Evolutionary conservation across 1,284 basidiomycete genomes (phyloP).

Genomic region (Coriolopsis trogii): DNA sequence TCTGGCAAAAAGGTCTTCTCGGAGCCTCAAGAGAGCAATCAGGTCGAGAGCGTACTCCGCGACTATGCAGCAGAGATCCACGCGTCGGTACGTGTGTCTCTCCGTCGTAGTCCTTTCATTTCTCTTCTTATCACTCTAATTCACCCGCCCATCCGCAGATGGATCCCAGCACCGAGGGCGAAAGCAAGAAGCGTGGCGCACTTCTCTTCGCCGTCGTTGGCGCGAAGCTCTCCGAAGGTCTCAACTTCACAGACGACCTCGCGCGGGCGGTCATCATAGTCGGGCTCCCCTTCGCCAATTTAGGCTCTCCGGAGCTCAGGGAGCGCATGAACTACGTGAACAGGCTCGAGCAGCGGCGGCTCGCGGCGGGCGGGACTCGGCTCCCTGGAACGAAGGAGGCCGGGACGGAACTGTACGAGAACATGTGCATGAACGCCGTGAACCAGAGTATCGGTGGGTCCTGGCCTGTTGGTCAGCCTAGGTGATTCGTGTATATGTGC

Average conservation of each 20-base stretch:
- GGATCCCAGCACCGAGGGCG: too few species aligned
- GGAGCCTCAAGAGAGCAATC: conserved; percentile 80
- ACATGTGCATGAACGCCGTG: conserved; percentile 95
- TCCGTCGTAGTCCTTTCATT: too few species aligned
- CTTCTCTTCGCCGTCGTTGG: conserved; percentile 93
- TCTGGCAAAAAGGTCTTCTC: conserved; percentile 71
- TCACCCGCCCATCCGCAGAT: too few species aligned
- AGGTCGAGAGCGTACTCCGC: conserved; percentile 79
- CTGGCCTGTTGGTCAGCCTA: conserved; percentile 1
- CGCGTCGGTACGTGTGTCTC: conserved; percentile 18
- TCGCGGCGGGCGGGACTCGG: conserved; percentile 36
- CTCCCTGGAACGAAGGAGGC: conserved; percentile 60
- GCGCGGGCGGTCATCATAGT: conserved; percentile 89
- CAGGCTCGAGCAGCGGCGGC: conserved; percentile 48
- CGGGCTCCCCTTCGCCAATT: conserved; percentile 93
- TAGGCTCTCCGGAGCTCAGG: conserved; percentile 86
- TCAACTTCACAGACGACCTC: conserved; percentile 93
- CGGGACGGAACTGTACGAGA: conserved; percentile 85
- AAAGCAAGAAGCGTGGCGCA: conserved; percentile 57
- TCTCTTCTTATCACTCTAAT: too few species aligned
- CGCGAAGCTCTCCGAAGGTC: conserved; percentile 95
- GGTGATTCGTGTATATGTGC: neutral
- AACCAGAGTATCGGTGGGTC: conserved; percentile 93
- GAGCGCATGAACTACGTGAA: conserved; percentile 91
- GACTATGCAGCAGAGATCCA: conserved; percentile 74